Evolutionary conservation across 805 yeast species (phyloP), one percentile per base, ranked within the genome.

Genomic region (Kodamaea jinghongensis): DNA sequence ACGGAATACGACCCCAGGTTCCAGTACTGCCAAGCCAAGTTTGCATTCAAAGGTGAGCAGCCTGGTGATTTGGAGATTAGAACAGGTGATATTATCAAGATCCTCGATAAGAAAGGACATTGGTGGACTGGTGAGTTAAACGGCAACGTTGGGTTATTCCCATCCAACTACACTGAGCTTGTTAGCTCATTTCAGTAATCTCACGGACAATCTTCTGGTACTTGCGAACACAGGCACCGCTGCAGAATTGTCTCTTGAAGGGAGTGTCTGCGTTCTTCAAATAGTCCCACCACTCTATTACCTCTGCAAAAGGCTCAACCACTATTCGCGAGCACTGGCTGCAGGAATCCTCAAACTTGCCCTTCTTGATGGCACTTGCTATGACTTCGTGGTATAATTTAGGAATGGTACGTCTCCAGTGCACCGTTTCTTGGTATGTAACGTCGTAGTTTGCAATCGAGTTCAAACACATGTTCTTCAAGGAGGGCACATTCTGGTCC

Each of bases 261-360:
- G 86, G 85, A 3, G 79, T 57, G 26, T 65, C 54, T 27, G 58
- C 64, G 41, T 79, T 73, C 28, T 65, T 71, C 36, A 73, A 64
- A 34, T 78, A 65, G 48, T 80, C 81, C 86, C 86, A 80, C 85
- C 85, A 80, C 52, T 80, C 86, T 44, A 73, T 52, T 1, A 73
- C 67, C 48, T 79, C 81, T 0, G 84, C 85, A 10, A 70, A 66
- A 2, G 82, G 76, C 40, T 78, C 80, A 5, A 78, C 71, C 3
- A 73, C 63, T n/a, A 70, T 61, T 3, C 56, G 42, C 6, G 64
- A 56, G 54, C 86, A 80, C 30, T 64, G 61, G 3, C 78, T 73
- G 52, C 86, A 80, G 0, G 67, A 60, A 43, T 78, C 82, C 11
- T 71, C 70, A 48, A 70, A 67, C 39, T 60, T 59, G 0, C 73